Conservation (phyloP, 257 asterid species). For the Osmanthus fragrans region DNA sequence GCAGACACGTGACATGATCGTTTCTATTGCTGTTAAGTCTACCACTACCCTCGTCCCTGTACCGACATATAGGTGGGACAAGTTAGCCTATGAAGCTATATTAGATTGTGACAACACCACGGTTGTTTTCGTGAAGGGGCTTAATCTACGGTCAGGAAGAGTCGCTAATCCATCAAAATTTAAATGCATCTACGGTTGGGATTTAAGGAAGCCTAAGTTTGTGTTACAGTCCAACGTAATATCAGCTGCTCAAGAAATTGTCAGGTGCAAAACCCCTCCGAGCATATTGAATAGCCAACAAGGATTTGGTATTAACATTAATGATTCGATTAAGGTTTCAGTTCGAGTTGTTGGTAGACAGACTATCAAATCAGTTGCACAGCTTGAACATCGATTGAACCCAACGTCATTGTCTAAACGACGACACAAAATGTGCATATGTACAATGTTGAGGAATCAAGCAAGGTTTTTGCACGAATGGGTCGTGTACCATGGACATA, state of each 20-base stretch:
- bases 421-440: slow-evolving; percentile 57
- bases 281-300: slow-evolving; percentile 36
- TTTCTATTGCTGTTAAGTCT: slow-evolving; percentile 41
- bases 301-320: background rate
- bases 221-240: slow-evolving; percentile 40
- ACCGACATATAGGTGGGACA: slow-evolving; percentile 51
- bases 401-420: slow-evolving; percentile 5
- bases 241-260: slow-evolving; percentile 70
- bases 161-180: slow-evolving; percentile 46
- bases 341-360: slow-evolving; percentile 37
- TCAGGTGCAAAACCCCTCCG: slow-evolving; percentile 62
- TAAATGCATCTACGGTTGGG: slow-evolving; percentile 64
- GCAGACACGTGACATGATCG: slow-evolving; percentile 53
- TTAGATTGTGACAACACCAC: slow-evolving; percentile 67
- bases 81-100: slow-evolving; percentile 67
- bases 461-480: slow-evolving; percentile 65
- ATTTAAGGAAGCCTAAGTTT: slow-evolving; percentile 30
- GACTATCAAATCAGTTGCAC: slow-evolving; percentile 49
- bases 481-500: slow-evolving; percentile 52
- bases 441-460: slow-evolving; percentile 82
- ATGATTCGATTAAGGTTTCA: slow-evolving; percentile 18
- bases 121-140: slow-evolving; percentile 72
- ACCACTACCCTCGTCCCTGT: slow-evolving; percentile 35
- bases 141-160: slow-evolving; percentile 64
- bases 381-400: slow-evolving; percentile 18